Conservation (phyloP, 208 protist genomes). For the Trypanosoma conorhini region DNA sequence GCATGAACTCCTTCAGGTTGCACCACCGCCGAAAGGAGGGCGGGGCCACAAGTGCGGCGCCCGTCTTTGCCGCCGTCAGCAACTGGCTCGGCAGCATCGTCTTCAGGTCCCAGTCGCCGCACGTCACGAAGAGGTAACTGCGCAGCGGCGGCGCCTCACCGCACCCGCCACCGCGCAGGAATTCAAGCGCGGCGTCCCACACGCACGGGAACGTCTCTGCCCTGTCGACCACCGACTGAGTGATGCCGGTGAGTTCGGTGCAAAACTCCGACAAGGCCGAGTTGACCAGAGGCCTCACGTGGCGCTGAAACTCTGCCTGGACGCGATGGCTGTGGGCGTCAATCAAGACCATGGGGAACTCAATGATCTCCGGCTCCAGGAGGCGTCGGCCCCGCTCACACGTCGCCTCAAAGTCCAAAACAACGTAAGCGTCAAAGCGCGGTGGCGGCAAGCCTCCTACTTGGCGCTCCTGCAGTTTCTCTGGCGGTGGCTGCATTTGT, state of each 20-base stretch:
- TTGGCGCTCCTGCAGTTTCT: background rate
- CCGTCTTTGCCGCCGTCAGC: slow-evolving; percentile 17
- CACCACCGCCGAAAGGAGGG: slow-evolving; percentile 71
- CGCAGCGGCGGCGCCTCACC: slow-evolving; percentile 46
- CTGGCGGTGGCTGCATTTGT: background rate
- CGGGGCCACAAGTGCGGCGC: slow-evolving; percentile 26
- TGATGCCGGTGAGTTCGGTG: slow-evolving; percentile 88
- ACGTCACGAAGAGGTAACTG: slow-evolving; percentile 90
- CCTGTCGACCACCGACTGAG: slow-evolving; percentile 56
- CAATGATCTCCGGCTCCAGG: slow-evolving; percentile 75
- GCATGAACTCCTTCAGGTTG: slow-evolving; percentile 91
- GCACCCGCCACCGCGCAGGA: slow-evolving; percentile 44
- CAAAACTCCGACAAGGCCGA: slow-evolving; percentile 80
- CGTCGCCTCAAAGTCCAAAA: slow-evolving; percentile 96
- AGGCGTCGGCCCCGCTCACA: slow-evolving; percentile 61
- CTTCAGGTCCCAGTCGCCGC: slow-evolving; percentile 94
- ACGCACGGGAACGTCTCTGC: slow-evolving; percentile 66
- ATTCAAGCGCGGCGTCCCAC: slow-evolving; percentile 56
- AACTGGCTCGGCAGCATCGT: slow-evolving; percentile 84
- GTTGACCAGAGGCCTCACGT: slow-evolving; percentile 72
- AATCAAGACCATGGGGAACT: slow-evolving; percentile 88
- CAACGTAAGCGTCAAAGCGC: slow-evolving; percentile 66
- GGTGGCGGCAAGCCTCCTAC: slow-evolving; percentile 22
- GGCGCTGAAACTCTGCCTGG: slow-evolving; percentile 85
- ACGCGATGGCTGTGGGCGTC: slow-evolving; percentile 45